Evolutionary conservation across 176 grass and related monocot species (phyloP), one percentile per base, ranked within the genome.

Genomic region (Triticum dicoccoides): DNA sequence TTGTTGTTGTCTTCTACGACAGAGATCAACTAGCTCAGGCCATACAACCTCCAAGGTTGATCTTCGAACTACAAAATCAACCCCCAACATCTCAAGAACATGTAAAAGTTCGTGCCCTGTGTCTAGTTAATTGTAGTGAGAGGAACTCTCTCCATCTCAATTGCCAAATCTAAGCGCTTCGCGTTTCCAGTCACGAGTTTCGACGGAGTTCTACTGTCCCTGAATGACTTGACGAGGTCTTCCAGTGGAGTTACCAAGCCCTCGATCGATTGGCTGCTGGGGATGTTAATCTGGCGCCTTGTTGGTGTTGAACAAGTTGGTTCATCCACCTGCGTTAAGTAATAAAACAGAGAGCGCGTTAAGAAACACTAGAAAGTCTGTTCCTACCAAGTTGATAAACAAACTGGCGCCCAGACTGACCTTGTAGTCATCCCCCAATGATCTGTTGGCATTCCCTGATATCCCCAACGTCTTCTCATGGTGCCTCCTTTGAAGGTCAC

Each of bases 61-160:
- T 79, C 73, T 70, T 68, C 77, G 12, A 76, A 42, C 23, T n/a
- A 67, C 23, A 34, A 23, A 71, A 29, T 52, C 11, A 25, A 32
- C 11, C n/a, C 47, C 39, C 35, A 23, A 32, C 68, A 32, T 45
- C 21, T 58, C 73, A 69, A 38, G 59, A 76, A 83, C 45, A 61
- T 83, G 14, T 27, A 89, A 30, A 73, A 73, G 56, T 70, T 30
- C 54, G 68, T 30, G 73, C 80, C 69, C 17, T 18, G 15, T 54
- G 51, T 79, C 82, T 92, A 97, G 52, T 94, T 94, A 56, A 97
- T 89, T 65, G 92, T 75, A 17, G 84, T 75, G 9, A 97, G 88
- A 70, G 95, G 95, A 76, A 87, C 24, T 86, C 95, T 91, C 63
- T 81, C 70, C 4, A 70, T 78, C 69, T 94, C 94, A 0, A 54